These are phyloP conservation scores for Pleurotus tuber-regium DNA, from an alignment of 768 basidiomycete genomes.

Conservation along the genomic window DNA sequence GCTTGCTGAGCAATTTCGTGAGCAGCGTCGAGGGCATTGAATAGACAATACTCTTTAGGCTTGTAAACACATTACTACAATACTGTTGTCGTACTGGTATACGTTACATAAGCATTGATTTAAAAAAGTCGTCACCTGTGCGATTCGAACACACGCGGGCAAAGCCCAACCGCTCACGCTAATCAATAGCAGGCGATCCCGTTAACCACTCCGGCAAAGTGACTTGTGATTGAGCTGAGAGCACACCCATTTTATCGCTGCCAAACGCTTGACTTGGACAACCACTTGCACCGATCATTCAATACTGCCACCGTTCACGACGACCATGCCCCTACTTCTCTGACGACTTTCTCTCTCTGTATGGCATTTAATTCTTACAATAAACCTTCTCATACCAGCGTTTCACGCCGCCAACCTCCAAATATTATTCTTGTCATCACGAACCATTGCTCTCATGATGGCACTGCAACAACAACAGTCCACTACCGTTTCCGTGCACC, in stretches of 20 bases:
- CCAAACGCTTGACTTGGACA: background rate
- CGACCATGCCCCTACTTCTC: background rate
- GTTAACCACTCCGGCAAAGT: conserved; percentile 29
- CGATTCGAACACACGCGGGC: conserved; percentile 28
- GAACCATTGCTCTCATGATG: conserved; percentile 29
- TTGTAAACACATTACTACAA: no score
- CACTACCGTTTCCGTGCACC: conserved; percentile 45
- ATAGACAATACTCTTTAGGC: no score
- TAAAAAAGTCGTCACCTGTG: conserved; percentile 21
- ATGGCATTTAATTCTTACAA: conserved; percentile 4
- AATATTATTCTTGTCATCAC: conserved; percentile 1
- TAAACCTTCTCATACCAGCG: background rate
- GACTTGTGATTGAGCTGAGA: background rate
- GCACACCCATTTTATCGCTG: background rate
- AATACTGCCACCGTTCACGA: background rate
- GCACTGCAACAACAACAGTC: conserved; percentile 36
- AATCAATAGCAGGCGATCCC: conserved; percentile 24
- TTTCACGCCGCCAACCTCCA: background rate
- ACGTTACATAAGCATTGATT: background rate
- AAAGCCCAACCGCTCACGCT: conserved; percentile 20
- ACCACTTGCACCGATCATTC: background rate
- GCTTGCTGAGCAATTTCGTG: background rate
- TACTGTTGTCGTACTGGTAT: background rate
- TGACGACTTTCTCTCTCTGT: background rate
- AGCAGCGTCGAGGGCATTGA: background rate